Percentiles rank a stretch among this genome's conserved stretches.
Evolutionary conservation across 2,329 filamentous ascomycete genomes (phyloP).

Genomic region (Periconia digitata): DNA sequence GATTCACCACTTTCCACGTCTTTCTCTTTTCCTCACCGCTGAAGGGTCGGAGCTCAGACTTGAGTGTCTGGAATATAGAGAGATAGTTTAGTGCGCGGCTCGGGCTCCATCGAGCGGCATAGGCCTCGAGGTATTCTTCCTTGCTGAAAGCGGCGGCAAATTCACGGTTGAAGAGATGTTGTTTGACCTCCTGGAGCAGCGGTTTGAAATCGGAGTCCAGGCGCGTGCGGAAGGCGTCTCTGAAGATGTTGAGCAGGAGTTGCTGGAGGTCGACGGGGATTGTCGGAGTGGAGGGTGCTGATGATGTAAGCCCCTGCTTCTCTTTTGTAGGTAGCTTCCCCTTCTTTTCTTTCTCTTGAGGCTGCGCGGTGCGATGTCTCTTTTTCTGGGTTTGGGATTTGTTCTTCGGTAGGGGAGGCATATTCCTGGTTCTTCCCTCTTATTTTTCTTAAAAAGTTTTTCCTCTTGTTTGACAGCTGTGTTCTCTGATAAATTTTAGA

Average conservation of each 20-base stretch:
- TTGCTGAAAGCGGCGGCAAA: conserved; percentile 78
- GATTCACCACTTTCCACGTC: conserved; percentile 52
- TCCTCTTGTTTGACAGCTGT: too few relatives aligned
- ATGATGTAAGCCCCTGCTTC: conserved; percentile 8
- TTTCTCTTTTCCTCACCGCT: background rate
- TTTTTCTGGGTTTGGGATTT: background rate
- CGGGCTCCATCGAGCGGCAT: conserved; percentile 89
- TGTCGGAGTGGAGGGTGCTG: conserved; percentile 6
- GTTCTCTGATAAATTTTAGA: too few relatives aligned
- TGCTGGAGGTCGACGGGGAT: conserved; percentile 64
- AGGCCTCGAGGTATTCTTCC: conserved; percentile 72
- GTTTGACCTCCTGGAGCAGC: conserved; percentile 79
- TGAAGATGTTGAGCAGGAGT: conserved; percentile 72
- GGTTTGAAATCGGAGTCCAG: conserved; percentile 51
- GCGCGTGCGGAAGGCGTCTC: conserved; percentile 57
- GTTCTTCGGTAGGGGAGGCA: background rate
- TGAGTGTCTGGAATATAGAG: conserved; percentile 53
- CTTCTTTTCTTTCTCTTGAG: conserved; percentile 11
- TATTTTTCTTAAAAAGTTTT: background rate
- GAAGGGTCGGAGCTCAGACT: conserved; percentile 12
- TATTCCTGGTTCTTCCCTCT: background rate
- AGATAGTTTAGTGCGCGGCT: conserved; percentile 80
- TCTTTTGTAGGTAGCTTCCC: conserved; percentile 5
- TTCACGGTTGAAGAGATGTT: conserved; percentile 81
- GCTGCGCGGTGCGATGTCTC: conserved; percentile 15